Evolutionary conservation across 495 filamentous ascomycete species (phyloP).

Genomic region (Talaromyces trachyspermus): DNA sequence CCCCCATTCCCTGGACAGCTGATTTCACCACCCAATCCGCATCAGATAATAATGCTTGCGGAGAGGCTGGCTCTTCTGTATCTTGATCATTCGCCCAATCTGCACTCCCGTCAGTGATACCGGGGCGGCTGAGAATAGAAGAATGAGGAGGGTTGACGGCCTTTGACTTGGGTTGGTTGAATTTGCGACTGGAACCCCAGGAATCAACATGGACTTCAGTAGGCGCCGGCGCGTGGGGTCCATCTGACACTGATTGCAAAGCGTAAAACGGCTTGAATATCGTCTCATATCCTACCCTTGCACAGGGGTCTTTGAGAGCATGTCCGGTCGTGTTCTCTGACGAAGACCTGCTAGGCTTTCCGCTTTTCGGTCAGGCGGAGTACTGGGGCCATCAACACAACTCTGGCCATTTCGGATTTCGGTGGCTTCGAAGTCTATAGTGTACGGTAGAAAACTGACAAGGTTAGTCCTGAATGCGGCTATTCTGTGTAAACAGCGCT

Average conservation of each 20-base stretch:
- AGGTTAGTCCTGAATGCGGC: too few species aligned
- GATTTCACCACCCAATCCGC: constrained; percentile 76
- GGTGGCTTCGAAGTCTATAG: constrained; percentile 28
- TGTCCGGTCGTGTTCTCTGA: constrained; percentile 15
- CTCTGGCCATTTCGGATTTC: constrained; percentile 13
- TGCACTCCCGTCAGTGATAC: constrained; percentile 31
- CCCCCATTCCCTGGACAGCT: constrained; percentile 83
- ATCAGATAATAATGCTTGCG: constrained; percentile 54
- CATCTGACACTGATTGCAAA: constrained; percentile 33
- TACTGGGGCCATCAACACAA: constrained; percentile 19
- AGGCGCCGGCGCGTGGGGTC: constrained; percentile 22
- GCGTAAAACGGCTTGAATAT: constrained; percentile 43
- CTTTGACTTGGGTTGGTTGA: constrained; percentile 69
- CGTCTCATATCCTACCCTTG: constrained; percentile 51
- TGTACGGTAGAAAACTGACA: constrained; percentile 32
- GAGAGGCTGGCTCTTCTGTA: constrained; percentile 18
- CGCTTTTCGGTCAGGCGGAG: constrained; percentile 29
- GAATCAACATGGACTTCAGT: constrained; percentile 26
- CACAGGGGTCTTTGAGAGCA: constrained; percentile 47
- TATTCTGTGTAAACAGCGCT: too few species aligned
- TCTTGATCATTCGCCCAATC: constrained; percentile 15
- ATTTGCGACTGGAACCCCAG: constrained; percentile 56
- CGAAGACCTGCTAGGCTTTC: constrained; percentile 19
- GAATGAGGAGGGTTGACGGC: constrained; percentile 60
- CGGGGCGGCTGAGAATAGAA: constrained; percentile 60